phyloP scores from a whole-genome alignment of 495 filamentous ascomycete genomes.

The Talaromyces wortmannii region DNA sequence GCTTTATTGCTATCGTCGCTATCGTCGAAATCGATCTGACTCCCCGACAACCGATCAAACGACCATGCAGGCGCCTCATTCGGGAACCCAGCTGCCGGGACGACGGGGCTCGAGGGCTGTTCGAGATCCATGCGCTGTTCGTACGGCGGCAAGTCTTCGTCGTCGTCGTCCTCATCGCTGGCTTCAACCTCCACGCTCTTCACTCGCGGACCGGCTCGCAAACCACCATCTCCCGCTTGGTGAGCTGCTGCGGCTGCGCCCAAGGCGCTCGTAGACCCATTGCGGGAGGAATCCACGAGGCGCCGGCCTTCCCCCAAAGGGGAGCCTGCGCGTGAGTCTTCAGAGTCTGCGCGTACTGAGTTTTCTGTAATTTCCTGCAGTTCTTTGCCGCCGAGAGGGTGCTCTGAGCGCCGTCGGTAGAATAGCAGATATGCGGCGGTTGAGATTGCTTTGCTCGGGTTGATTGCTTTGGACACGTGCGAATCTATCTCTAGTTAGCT shows the following conservation, averaged over 20 bases:
- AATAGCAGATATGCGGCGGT: slow-evolving; percentile 86
- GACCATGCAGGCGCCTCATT: too few relatives aligned
- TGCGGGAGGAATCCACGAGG: slow-evolving; percentile 79
- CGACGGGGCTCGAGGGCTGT: slow-evolving; percentile 26
- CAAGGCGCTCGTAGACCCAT: slow-evolving; percentile 80
- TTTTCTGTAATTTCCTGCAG: slow-evolving; percentile 59
- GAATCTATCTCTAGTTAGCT: slow-evolving; percentile 50
- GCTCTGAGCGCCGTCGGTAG: slow-evolving; percentile 78
- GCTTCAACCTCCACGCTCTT: slow-evolving; percentile 15
- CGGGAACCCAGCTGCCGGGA: not conserved
- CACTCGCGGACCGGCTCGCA: slow-evolving; percentile 23
- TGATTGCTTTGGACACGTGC: slow-evolving; percentile 45
- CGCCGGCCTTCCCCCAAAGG: slow-evolving; percentile 75
- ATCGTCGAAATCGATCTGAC: slow-evolving; percentile 15
- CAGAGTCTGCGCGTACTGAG: slow-evolving; percentile 37
- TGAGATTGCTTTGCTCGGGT: slow-evolving; percentile 52
- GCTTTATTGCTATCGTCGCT: slow-evolving; percentile 36
- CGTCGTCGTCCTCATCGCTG: slow-evolving; percentile 10
- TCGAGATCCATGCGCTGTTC: slow-evolving; percentile 16
- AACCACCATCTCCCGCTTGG: slow-evolving; percentile 60
- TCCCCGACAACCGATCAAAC: too few relatives aligned
- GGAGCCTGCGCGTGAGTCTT: slow-evolving; percentile 42
- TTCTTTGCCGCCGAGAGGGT: slow-evolving; percentile 70
- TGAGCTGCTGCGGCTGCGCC: slow-evolving; percentile 67
- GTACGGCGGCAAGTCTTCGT: slow-evolving; percentile 15